phyloP scores from a whole-genome alignment of 1,284 basidiomycete species.

The Cerioporus squamosus region DNA sequence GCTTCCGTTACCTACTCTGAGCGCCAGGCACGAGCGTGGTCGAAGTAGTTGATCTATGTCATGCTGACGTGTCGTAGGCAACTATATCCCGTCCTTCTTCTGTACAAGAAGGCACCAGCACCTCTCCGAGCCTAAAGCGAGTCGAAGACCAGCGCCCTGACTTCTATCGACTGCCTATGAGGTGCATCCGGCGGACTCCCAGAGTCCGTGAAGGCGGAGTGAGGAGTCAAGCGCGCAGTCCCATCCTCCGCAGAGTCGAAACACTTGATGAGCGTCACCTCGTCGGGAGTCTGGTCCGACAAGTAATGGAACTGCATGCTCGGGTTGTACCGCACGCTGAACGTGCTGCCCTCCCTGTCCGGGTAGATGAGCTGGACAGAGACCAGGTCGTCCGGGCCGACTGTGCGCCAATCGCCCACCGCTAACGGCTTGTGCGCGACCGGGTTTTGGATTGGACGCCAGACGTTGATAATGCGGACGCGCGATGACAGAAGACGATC shows the following conservation, averaged over 20 bases:
- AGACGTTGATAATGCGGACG: constrained; percentile 60
- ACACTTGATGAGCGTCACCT: constrained; percentile 53
- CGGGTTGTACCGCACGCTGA: constrained; percentile 52
- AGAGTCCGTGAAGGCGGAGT: constrained; percentile 47
- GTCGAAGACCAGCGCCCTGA: constrained; percentile 43
- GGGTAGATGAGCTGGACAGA: constrained; percentile 29
- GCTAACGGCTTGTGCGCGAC: constrained; percentile 54
- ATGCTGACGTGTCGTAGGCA: too few relatives aligned
- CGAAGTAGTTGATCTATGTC: too few relatives aligned
- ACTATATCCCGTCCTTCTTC: too few relatives aligned
- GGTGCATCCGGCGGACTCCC: constrained; percentile 43
- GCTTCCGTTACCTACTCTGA: constrained; percentile 47
- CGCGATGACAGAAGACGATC: constrained; percentile 51
- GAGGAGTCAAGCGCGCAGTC: constrained; percentile 46
- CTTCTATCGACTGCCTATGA: constrained; percentile 45
- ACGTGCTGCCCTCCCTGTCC: constrained; percentile 53
- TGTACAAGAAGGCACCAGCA: too few relatives aligned
- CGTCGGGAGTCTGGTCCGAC: constrained; percentile 42
- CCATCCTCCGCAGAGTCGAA: constrained; percentile 43
- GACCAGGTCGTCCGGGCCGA: constrained; percentile 28
- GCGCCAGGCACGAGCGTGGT: too few relatives aligned
- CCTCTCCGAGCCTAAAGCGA: too few relatives aligned
- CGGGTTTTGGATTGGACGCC: constrained; percentile 53
- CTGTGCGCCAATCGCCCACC: constrained; percentile 47
- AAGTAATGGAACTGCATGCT: constrained; percentile 69